A percentile compares a stretch with the other conserved stretches of the same genome.
phyloP scores from a whole-genome alignment of 2,329 filamentous ascomycete species.

The Sclerotinia glacialis region DNA sequence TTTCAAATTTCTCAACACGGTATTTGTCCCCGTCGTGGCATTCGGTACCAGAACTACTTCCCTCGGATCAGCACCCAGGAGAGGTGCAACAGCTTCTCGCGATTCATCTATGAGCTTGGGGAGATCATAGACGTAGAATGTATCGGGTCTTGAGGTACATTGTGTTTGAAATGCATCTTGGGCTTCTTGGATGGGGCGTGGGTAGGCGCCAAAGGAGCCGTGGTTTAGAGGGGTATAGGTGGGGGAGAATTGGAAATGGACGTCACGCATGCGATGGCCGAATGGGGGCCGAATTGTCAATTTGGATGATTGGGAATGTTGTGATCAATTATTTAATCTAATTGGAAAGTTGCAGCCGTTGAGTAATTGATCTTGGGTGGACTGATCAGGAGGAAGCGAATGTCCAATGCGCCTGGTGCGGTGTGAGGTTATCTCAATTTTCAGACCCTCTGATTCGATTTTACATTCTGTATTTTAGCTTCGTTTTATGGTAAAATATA shows the following conservation, averaged over 20 bases:
- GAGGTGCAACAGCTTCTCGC: constrained; percentile 59
- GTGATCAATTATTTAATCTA: background rate
- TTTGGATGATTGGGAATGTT: background rate
- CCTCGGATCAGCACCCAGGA: constrained; percentile 63
- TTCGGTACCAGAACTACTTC: constrained; percentile 77
- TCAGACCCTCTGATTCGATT: too few relatives aligned
- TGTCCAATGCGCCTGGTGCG: background rate
- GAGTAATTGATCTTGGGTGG: background rate
- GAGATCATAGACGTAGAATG: constrained; percentile 69
- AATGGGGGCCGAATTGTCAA: constrained; percentile 26
- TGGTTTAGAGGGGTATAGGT: constrained; percentile 35
- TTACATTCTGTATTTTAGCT: too few relatives aligned
- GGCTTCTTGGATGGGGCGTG: constrained; percentile 56
- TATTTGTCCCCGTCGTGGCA: constrained; percentile 75
- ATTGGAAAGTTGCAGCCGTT: background rate
- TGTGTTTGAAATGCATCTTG: constrained; percentile 64
- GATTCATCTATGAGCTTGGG: constrained; percentile 60
- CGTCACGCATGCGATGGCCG: constrained; percentile 30
- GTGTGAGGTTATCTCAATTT: background rate
- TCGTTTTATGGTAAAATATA: too few relatives aligned
- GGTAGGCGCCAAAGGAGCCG: constrained; percentile 77
- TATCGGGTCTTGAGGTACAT: constrained; percentile 66
- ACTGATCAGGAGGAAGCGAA: background rate
- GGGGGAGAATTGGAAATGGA: constrained; percentile 32
- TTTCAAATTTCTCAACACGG: constrained; percentile 67